A percentile compares a stretch with the other conserved stretches of the same genome.
Conservation (phyloP, 192 early-diverging fungal species). For the Backusella psychrophila region DNA sequence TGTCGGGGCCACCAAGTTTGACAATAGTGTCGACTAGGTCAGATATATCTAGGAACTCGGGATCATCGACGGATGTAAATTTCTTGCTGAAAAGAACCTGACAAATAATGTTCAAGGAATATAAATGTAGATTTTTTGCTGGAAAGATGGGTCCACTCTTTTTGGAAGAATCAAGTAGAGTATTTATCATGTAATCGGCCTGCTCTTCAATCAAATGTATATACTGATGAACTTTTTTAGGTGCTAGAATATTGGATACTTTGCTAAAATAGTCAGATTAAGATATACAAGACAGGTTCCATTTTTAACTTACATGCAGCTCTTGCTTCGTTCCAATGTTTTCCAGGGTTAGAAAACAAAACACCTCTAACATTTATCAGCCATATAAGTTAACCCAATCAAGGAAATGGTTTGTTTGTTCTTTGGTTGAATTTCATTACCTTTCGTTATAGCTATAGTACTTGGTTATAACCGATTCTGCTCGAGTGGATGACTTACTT, state of each 20-base stretch:
- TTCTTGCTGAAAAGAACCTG: neutral
- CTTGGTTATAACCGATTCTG: neutral
- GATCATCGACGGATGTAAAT: neutral
- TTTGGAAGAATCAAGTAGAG: neutral
- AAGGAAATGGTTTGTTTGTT: neutral
- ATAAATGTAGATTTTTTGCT: neutral
- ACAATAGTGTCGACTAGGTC: neutral
- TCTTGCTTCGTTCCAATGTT: neutral
- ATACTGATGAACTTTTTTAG: neutral
- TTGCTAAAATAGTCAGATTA: neutral
- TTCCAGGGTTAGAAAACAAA: conserved; percentile 5
- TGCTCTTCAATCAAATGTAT: neutral
- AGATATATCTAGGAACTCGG: neutral
- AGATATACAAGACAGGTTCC: neutral
- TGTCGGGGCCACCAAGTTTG: neutral
- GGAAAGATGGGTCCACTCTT: neutral
- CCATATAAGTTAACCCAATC: neutral
- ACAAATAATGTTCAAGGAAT: conserved; percentile 1
- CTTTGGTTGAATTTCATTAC: neutral
- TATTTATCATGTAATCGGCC: neutral
- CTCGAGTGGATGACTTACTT: neutral
- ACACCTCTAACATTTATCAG: neutral
- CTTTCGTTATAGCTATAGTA: neutral
- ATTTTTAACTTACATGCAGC: neutral
- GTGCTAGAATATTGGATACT: neutral